phyloP scores from a whole-genome alignment of 257 asterid species.

The Nyctanthes arbortristis region DNA sequence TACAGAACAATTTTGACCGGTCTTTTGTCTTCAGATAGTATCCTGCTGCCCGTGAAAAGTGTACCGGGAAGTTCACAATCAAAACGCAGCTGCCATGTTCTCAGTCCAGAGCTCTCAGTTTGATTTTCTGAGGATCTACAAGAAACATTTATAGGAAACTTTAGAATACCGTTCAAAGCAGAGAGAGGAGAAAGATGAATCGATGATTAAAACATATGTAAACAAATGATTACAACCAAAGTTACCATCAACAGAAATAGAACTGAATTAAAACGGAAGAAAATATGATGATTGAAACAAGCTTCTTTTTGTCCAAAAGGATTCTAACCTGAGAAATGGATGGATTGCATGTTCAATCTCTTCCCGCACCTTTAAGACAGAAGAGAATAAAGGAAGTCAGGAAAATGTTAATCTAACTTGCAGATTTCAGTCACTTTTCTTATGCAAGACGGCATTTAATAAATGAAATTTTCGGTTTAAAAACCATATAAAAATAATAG shows the following conservation, averaged over 20 bases:
- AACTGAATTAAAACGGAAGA: neutral
- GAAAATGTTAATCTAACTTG: constrained; percentile 10
- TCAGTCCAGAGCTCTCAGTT: constrained; percentile 35
- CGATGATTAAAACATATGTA: neutral
- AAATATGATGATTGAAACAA: neutral
- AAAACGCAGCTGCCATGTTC: constrained; percentile 56
- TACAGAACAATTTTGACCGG: constrained; percentile 43
- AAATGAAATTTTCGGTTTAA: neutral
- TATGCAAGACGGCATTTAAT: neutral
- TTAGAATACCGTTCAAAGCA: neutral
- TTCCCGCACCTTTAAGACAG: constrained; percentile 59
- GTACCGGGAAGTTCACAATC: constrained; percentile 41
- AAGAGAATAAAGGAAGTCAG: constrained; percentile 9
- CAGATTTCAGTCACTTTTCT: constrained; percentile 4
- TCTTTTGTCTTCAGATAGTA: constrained; percentile 37
- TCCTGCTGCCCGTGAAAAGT: constrained; percentile 57
- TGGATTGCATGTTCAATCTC: constrained; percentile 46
- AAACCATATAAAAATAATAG: no score
- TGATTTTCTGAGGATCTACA: constrained; percentile 43
- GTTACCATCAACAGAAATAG: neutral
- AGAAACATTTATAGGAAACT: constrained; percentile 4
- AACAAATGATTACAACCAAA: neutral
- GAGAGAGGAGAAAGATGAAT: neutral
- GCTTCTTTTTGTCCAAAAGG: neutral
- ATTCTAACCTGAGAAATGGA: constrained; percentile 46